Percentiles rank a stretch among this genome's conserved stretches.
phyloP scores from a whole-genome alignment of 2,329 filamentous ascomycete species.

The Clonostachys chloroleuca region DNA sequence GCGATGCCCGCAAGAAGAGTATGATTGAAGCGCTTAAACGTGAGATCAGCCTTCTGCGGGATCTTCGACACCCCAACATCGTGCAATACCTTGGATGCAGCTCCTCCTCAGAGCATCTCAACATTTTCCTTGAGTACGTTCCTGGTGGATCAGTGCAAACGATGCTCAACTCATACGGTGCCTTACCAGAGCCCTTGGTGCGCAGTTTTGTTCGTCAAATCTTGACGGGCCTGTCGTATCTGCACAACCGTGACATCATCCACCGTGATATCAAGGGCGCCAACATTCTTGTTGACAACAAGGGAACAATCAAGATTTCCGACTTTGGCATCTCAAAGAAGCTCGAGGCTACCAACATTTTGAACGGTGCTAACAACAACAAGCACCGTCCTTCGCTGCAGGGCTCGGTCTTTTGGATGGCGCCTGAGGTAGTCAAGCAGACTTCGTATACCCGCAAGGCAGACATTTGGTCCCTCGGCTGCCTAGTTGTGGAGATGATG shows the following conservation, averaged over 20 bases:
- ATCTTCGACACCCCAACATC: constrained; percentile 93
- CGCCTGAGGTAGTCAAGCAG: constrained; percentile 95
- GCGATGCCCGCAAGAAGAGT: constrained; percentile 88
- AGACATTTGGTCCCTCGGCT: constrained; percentile 97
- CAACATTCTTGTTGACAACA: constrained; percentile 98
- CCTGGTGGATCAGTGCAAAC: constrained; percentile 95
- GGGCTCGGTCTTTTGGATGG: constrained; percentile 99
- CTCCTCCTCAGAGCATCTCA: constrained; percentile 84
- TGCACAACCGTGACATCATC: constrained; percentile 93
- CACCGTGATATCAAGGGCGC: constrained; percentile 99
- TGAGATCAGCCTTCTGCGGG: constrained; percentile 89
- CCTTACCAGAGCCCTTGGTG: constrained; percentile 86
- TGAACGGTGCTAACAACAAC: constrained; percentile 63
- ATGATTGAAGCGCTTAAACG: constrained; percentile 98
- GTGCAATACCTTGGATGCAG: constrained; percentile 97
- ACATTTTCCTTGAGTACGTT: constrained; percentile 99
- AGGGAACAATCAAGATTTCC: constrained; percentile 97
- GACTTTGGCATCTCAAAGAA: constrained; percentile 99
- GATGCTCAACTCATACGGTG: constrained; percentile 98
- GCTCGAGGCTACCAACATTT: constrained; percentile 84
- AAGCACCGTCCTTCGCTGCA: constrained; percentile 78
- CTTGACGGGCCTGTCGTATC: constrained; percentile 83
- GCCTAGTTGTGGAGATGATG: constrained; percentile 98
- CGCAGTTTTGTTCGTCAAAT: constrained; percentile 97
- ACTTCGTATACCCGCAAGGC: constrained; percentile 97